Evolutionary conservation across 148 eudicot species (phyloP).

Genomic region (Spergularia marina): DNA sequence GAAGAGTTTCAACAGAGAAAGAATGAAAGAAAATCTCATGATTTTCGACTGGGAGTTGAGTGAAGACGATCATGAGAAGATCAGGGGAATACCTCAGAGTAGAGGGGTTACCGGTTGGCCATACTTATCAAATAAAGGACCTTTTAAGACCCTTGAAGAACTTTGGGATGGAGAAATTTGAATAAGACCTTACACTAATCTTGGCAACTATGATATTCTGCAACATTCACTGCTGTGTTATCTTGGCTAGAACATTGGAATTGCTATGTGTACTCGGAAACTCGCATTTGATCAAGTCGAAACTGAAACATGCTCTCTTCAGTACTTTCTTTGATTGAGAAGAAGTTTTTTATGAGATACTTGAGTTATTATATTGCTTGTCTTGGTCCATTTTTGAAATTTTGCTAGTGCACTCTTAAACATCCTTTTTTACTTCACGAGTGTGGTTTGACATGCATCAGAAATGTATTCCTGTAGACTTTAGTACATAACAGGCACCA

Average conservation of each 20-base stretch:
- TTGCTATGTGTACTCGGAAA: background rate
- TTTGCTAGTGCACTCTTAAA: too few relatives aligned
- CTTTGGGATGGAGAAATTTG: slow-evolving; percentile 48
- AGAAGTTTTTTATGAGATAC: too few relatives aligned
- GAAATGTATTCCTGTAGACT: too few relatives aligned
- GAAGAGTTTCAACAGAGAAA: slow-evolving; percentile 70
- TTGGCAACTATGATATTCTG: background rate
- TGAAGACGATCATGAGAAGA: slow-evolving; percentile 50
- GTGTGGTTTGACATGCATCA: too few relatives aligned
- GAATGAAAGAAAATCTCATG: slow-evolving; percentile 62
- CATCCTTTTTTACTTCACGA: too few relatives aligned
- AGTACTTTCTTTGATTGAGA: too few relatives aligned
- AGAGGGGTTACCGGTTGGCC: slow-evolving; percentile 55
- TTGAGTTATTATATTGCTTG: too few relatives aligned
- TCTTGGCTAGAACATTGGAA: background rate
- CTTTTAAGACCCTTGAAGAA: slow-evolving; percentile 39
- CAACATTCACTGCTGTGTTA: background rate
- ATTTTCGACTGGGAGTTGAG: slow-evolving; percentile 66
- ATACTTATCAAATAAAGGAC: slow-evolving; percentile 38
- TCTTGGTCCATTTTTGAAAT: too few relatives aligned
- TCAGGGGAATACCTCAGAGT: slow-evolving; percentile 54
- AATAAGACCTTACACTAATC: background rate
- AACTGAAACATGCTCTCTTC: background rate
- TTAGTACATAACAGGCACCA: too few relatives aligned
- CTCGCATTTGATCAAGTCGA: background rate